These are phyloP conservation scores for Penicillium parvum DNA, from an alignment of 495 filamentous ascomycete species.

Conservation along the genomic window DNA sequence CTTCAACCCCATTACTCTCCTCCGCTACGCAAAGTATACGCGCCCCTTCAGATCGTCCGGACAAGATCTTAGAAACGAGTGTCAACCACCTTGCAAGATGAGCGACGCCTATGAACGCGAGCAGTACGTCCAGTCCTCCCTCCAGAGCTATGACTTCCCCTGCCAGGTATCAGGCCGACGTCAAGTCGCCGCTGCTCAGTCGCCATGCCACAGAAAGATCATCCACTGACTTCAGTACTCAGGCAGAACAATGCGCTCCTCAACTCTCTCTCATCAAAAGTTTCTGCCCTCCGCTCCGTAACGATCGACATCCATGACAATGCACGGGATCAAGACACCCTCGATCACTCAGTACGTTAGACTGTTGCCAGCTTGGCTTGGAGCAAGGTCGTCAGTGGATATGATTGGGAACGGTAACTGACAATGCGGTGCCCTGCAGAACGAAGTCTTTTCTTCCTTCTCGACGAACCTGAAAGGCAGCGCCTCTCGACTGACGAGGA, in stretches of 20 bases:
- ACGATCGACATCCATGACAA: constrained; percentile 99
- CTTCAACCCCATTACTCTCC: not conserved
- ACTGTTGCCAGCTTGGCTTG: not conserved
- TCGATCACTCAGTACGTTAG: constrained; percentile 73
- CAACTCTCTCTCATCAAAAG: constrained; percentile 82
- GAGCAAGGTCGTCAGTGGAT: not conserved
- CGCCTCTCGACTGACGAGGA: constrained; percentile 79
- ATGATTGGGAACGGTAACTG: not conserved
- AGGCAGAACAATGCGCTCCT: constrained; percentile 95
- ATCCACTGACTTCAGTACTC: constrained; percentile 7
- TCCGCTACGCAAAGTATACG: not conserved
- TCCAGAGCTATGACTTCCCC: not conserved
- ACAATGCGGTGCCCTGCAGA: constrained; percentile 29
- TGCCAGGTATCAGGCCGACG: not conserved
- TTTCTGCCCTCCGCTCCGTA: constrained; percentile 86
- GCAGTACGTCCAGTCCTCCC: constrained; percentile 41
- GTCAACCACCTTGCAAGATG: constrained; percentile 52
- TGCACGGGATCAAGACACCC: constrained; percentile 76
- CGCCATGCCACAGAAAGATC: not conserved
- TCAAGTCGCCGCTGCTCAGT: constrained; percentile 1
- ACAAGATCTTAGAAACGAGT: not conserved
- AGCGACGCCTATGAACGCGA: constrained; percentile 95
- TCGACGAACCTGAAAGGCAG: constrained; percentile 69
- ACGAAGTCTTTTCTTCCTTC: constrained; percentile 59
- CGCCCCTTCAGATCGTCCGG: too few relatives aligned